Base-by-base conservation (phyloP, 2,329 filamentous ascomycete genomes). In the Cercospora janseana region DNA sequence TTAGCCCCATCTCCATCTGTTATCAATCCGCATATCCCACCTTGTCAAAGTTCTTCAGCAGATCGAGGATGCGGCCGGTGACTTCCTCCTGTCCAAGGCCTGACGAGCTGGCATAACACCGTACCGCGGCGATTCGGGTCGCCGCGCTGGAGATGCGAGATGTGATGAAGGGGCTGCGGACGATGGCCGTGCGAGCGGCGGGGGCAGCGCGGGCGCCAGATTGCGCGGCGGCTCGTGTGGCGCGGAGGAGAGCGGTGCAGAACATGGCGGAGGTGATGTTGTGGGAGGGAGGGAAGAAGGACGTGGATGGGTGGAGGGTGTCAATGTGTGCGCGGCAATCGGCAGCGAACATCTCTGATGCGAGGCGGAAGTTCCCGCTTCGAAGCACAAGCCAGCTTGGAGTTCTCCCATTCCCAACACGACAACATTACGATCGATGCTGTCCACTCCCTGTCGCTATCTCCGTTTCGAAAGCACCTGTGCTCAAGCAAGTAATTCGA, bases 31-130 rank as follows among this genome's bases (percentile, higher is more conserved):
- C 12, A 23, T 20, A 54, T 59, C 48, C 35, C 52, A 91, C 88
- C 87, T 98, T 98, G 78, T 98, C 93, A 71, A 97, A 98, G 72
- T 91, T 92, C 77, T 90, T 86, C 73, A 98, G 74, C 66, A 98
- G 79, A 73, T 89, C 87, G 72, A 95, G 80, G 79, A 97, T 96
- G 70, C 92, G 83, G 55, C 88, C 88, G 77, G 94, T 86, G 51
- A 95, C 87, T 77, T 95, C 89, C 50, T 84, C 78, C 79, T 90
- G 86, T 66, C 82, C 79, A 60, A 97, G 81, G 61, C 85, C 84
- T 58, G 85, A 82, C 54, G 80, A 84, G 46, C 92, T 87, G 62
- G 91, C 89, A 78, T 98, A 98, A 78, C 83, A 87, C 75, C 93
- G 80, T 67, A 87, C 79, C 63, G 82, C 79, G 70, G 85, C 79